Evolutionary conservation across 2,329 filamentous ascomycete species (phyloP).

Genomic region (Drechslera avenae): DNA sequence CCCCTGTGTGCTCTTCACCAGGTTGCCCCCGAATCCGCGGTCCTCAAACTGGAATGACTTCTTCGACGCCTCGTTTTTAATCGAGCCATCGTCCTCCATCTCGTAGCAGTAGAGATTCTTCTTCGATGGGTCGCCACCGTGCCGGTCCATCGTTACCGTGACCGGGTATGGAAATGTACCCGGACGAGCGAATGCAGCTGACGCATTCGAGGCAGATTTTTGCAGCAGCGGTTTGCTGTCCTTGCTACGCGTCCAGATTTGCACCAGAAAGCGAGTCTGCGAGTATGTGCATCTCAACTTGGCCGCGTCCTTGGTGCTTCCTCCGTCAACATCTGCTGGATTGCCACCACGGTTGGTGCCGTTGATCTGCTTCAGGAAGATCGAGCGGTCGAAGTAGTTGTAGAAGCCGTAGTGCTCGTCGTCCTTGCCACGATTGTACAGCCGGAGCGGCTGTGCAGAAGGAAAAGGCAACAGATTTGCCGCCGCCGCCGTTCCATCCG

Average conservation of each 20-base stretch:
- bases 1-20: slow-evolving; percentile 58
- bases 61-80: slow-evolving; percentile 45
- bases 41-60: slow-evolving; percentile 60
- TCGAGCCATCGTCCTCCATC: slow-evolving; percentile 55
- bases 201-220: slow-evolving; percentile 36
- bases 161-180: slow-evolving; percentile 67
- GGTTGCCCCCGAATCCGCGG: slow-evolving; percentile 55
- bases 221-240: slow-evolving; percentile 45
- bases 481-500: slow-evolving; percentile 73
- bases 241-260: slow-evolving; percentile 64
- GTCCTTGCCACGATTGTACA: slow-evolving; percentile 80
- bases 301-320: slow-evolving; percentile 54
- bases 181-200: slow-evolving; percentile 55
- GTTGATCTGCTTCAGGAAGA: slow-evolving; percentile 73
- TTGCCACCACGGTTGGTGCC: slow-evolving; percentile 49
- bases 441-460: slow-evolving; percentile 73
- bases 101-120: slow-evolving; percentile 67
- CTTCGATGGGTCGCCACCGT: slow-evolving; percentile 59
- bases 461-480: slow-evolving; percentile 74
- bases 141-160: slow-evolving; percentile 64
- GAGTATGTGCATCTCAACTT: slow-evolving; percentile 62
- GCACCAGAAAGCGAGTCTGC: slow-evolving; percentile 65
- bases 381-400: slow-evolving; percentile 84
- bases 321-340: slow-evolving; percentile 57
- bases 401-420: slow-evolving; percentile 95